Percentiles rank a stretch among this genome's conserved stretches.
phyloP scores from a whole-genome alignment of 2,329 filamentous ascomycete genomes.

The Fusarium continuum region DNA sequence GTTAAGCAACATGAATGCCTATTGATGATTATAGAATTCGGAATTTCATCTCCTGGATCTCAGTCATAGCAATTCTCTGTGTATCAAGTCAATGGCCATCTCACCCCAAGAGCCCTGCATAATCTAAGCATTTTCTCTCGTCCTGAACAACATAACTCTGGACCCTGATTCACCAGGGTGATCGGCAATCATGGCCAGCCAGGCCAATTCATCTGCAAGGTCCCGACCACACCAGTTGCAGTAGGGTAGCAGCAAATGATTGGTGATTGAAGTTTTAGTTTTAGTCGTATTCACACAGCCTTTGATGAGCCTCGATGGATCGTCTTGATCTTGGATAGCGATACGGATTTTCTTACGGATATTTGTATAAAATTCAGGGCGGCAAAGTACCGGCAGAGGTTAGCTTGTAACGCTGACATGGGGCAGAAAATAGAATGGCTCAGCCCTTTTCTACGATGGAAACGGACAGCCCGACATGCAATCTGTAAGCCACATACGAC shows the following conservation, averaged over 20 bases:
- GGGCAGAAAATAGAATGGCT: conserved; percentile 14
- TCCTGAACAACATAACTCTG: conserved; percentile 4
- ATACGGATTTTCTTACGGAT: not conserved
- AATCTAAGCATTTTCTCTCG: conserved; percentile 15
- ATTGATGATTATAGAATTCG: not conserved
- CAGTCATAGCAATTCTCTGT: conserved; percentile 4
- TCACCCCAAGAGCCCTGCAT: conserved; percentile 19
- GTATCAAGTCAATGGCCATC: conserved; percentile 2
- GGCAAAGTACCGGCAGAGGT: not conserved
- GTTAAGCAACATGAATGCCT: not conserved
- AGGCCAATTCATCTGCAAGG: conserved; percentile 38
- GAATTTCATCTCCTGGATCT: not conserved
- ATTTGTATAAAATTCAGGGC: not conserved
- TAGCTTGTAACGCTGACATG: conserved; percentile 19
- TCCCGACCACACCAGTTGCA: conserved; percentile 32
- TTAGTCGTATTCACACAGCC: conserved; percentile 10
- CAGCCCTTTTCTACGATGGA: conserved; percentile 24
- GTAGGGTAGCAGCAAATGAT: conserved; percentile 34
- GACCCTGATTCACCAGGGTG: conserved; percentile 33
- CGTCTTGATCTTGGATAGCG: not conserved
- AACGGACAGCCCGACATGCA: conserved; percentile 34
- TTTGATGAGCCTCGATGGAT: conserved; percentile 16
- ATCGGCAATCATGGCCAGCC: conserved; percentile 26
- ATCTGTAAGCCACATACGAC: conserved; percentile 32
- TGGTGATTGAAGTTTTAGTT: conserved; percentile 20